Evolutionary conservation across 2,329 filamentous ascomycete genomes (phyloP), one percentile per base, ranked within the genome.

Genomic region (Fusarium algeriense): DNA sequence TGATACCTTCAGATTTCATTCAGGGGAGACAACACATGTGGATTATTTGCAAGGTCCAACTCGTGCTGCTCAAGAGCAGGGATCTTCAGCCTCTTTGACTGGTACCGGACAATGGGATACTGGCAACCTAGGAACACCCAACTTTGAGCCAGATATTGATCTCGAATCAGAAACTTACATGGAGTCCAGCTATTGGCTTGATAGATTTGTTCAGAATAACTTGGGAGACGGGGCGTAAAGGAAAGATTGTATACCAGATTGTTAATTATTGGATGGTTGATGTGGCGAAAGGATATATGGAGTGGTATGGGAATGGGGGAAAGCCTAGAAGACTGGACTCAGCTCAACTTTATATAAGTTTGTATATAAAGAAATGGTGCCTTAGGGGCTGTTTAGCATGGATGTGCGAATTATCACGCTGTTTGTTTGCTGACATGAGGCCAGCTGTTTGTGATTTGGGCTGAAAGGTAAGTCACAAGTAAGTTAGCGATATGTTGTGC

Each of bases 401-500:
- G 17, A 46, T 7, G 34, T 38, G 40, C n/a, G 12, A 28, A 17
- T 41, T 12, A 15, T 11, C 6, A 30, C 17, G 32, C 28, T 14
- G 26, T 32, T 17, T 32, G 19, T 23, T 23, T 57, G 50, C 49
- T 35, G 38, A 45, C 23, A 19, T 40, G 26, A 58, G 26, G 50
- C 40, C 50, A 58, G 19, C 50, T 23, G 26, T 43, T 60, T 58
- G 52, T 46, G 19, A 46, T 58, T 40, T 34, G 40, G 45, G 55
- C 35, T 41, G 55, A 58, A 58, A 60, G 32, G 28, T 35, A 20
- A 28, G 28, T 32, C 35, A 37, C 23, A 37, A 50, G 34, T 26
- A 44, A 20, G 23, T 7, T 23, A 58, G 34, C 20, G 45, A 53
- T 38, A 58, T 34, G 23, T 13, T 32, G 30, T 46, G n/a, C 20